Evolutionary conservation across 148 eudicot genomes (phyloP).

Genomic region (Drosera capensis): DNA sequence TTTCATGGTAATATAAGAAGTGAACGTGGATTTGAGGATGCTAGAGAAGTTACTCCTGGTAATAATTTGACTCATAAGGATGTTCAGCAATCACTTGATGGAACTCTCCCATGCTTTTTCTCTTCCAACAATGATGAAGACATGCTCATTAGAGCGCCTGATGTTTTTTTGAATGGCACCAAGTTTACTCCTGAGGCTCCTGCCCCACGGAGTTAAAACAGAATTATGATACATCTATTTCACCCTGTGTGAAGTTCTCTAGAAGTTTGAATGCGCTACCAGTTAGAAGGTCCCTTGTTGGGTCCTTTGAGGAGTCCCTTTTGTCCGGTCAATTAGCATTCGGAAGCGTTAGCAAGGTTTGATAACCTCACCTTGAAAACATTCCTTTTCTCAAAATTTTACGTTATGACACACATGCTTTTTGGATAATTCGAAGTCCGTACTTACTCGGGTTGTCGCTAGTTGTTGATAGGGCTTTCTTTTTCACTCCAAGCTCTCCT

Average conservation of each 20-base stretch:
- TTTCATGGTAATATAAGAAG: slow-evolving; percentile 17
- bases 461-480: too few species aligned
- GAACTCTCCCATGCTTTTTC: background rate
- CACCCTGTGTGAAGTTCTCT: slow-evolving; percentile 23
- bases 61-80: slow-evolving; percentile 10
- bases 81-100: slow-evolving; percentile 13
- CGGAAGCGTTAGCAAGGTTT: slow-evolving; percentile 52
- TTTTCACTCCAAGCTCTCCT: too few species aligned
- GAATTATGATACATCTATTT: slow-evolving; percentile 16
- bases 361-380: background rate
- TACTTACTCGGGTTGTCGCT: too few species aligned
- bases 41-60: slow-evolving; percentile 16
- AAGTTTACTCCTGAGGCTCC: slow-evolving; percentile 23
- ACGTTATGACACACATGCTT: too few species aligned
- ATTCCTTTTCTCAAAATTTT: slow-evolving; percentile 1
- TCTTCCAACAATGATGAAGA: slow-evolving; percentile 14
- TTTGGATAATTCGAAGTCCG: too few species aligned
- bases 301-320: slow-evolving; percentile 96
- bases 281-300: slow-evolving; percentile 81
- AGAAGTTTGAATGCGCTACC: slow-evolving; percentile 38
- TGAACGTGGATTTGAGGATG: slow-evolving; percentile 6
- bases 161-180: slow-evolving; percentile 14
- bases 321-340: slow-evolving; percentile 85
- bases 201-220: slow-evolving; percentile 7
- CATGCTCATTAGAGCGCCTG: slow-evolving; percentile 10